phyloP scores from a whole-genome alignment of 1,284 basidiomycete species.

The Meira nashicola region DNA sequence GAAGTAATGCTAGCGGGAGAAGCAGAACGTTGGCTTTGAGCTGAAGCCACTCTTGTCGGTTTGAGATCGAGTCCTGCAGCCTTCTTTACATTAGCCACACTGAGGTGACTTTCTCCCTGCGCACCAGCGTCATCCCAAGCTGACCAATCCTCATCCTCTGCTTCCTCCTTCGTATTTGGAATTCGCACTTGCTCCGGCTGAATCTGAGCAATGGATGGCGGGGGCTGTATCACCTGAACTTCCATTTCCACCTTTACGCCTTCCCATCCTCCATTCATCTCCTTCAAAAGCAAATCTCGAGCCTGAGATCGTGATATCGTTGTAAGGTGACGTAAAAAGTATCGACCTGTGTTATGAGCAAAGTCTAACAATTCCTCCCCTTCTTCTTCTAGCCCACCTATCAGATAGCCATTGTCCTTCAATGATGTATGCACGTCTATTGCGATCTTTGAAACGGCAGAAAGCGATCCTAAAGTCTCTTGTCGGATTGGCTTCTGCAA shows the following conservation, averaged over 20 bases:
- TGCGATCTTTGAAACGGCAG: background rate
- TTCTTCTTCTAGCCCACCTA: constrained; percentile 2
- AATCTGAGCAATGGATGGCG: background rate
- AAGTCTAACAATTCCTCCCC: constrained; percentile 1
- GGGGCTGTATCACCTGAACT: background rate
- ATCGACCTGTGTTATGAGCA: background rate
- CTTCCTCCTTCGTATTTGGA: background rate
- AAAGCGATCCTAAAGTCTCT: background rate
- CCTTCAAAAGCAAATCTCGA: background rate
- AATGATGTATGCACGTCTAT: background rate
- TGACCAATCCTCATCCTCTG: background rate
- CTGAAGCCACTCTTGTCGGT: background rate
- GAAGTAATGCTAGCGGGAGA: too few species aligned
- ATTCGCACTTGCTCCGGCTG: background rate
- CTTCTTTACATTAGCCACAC: too few species aligned
- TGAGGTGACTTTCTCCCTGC: background rate
- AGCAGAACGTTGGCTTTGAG: too few species aligned
- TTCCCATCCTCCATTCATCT: constrained; percentile 4
- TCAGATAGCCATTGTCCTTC: background rate
- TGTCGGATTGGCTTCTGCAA: background rate
- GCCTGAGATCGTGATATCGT: background rate
- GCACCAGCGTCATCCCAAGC: background rate
- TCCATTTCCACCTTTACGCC: background rate
- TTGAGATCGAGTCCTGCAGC: background rate
- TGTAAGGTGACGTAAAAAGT: background rate